Conservation (phyloP, 306 rosid genomes). For the Acacia acuminata region DNA sequence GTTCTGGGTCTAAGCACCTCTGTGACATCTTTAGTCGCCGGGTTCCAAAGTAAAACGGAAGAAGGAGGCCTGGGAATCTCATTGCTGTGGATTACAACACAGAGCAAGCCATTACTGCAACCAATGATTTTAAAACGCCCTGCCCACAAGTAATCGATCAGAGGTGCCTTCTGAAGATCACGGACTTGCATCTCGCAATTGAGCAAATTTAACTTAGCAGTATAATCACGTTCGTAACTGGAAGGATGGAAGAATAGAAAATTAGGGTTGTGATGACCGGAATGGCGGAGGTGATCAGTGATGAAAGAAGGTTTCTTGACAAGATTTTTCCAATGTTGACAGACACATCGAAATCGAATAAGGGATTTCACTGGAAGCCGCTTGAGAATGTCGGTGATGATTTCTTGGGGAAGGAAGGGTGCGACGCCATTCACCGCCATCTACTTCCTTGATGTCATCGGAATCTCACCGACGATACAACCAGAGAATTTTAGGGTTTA, state of each 20-base stretch:
- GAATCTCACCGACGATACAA: no score
- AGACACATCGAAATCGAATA: constrained; percentile 7
- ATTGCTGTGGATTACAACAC: not conserved
- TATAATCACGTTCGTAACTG: no score
- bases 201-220: no score
- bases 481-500: no score
- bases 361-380: constrained; percentile 27
- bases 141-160: no score
- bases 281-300: not conserved
- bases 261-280: not conserved
- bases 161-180: not conserved
- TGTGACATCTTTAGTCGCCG: not conserved
- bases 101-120: not conserved
- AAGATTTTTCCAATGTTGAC: not conserved
- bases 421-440: not conserved
- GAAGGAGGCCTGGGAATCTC: not conserved
- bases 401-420: not conserved
- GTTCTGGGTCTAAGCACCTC: no score
- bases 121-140: not conserved
- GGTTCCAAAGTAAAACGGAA: not conserved
- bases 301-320: not conserved
- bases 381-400: constrained; percentile 2
- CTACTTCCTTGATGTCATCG: not conserved
- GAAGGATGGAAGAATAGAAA: not conserved
- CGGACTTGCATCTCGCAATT: not conserved